Conservation (phyloP, 352 stramenopile genomes). For the Phytophthora foliorum region DNA sequence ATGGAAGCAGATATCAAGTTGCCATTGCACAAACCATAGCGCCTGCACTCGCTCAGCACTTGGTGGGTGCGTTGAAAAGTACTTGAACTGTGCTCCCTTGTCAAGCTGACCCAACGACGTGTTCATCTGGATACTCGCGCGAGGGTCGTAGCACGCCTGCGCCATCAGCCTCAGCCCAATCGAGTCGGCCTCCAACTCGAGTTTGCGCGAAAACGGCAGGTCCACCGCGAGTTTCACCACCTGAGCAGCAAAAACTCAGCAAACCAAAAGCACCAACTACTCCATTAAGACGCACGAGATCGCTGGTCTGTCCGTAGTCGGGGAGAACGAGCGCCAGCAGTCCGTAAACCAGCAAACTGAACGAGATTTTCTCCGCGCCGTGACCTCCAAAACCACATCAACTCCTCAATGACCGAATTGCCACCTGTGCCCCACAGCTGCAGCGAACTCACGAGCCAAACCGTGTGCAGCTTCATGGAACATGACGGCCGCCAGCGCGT, state of each 20-base stretch:
- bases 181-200: constrained; percentile 65
- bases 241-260: constrained; percentile 22
- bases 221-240: constrained; percentile 63
- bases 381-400: constrained; percentile 31
- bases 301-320: constrained; percentile 65
- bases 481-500: constrained; percentile 72
- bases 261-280: neutral
- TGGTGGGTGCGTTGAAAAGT: constrained; percentile 81
- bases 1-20: neutral
- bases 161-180: constrained; percentile 71
- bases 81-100: constrained; percentile 57
- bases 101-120: constrained; percentile 44
- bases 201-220: constrained; percentile 63
- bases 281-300: constrained; percentile 35
- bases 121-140: constrained; percentile 66
- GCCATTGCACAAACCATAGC: constrained; percentile 38
- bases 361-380: constrained; percentile 76
- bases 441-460: constrained; percentile 63
- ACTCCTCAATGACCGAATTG: neutral
- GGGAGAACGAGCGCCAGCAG: constrained; percentile 61
- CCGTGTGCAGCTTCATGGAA: constrained; percentile 81
- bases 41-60: constrained; percentile 68
- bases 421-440: neutral
- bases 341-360: constrained; percentile 67
- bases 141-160: constrained; percentile 64